phyloP scores from a whole-genome alignment of 108 stramenopile species.

The Nitzschia palea region DNA sequence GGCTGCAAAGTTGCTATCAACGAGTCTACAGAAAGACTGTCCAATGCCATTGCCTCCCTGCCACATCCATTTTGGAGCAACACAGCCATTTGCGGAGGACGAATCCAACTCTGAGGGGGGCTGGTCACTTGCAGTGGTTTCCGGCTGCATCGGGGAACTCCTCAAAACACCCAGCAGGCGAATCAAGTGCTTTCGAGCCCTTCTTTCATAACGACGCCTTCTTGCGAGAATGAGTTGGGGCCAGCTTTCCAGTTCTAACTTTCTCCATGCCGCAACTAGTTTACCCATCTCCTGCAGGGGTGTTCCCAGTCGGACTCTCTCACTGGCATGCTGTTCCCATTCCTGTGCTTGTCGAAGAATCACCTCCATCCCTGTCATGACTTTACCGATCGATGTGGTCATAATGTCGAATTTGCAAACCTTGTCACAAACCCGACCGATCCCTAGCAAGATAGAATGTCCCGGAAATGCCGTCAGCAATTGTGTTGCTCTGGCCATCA shows the following conservation, averaged over 20 bases:
- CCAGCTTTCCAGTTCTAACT: constrained; percentile 94
- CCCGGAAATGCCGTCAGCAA: constrained; percentile 89
- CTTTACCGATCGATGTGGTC: constrained; percentile 77
- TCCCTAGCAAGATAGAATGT: constrained; percentile 79
- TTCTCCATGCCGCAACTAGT: constrained; percentile 91
- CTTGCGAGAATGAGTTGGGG: constrained; percentile 55
- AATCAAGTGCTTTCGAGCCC: constrained; percentile 61
- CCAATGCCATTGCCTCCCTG: constrained; percentile 42
- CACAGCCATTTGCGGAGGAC: neutral
- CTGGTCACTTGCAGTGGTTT: too few relatives aligned
- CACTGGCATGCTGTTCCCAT: constrained; percentile 96
- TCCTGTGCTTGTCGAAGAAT: constrained; percentile 90
- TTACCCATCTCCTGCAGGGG: constrained; percentile 65
- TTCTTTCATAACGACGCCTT: constrained; percentile 43
- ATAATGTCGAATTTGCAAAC: constrained; percentile 66
- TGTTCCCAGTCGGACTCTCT: constrained; percentile 71
- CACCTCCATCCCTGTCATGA: constrained; percentile 91
- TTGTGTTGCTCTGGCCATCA: constrained; percentile 71
- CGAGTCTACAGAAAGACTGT: constrained; percentile 1
- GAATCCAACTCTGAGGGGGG: too few relatives aligned
- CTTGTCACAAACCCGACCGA: constrained; percentile 71
- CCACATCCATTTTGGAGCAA: constrained; percentile 71
- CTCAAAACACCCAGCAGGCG: constrained; percentile 49
- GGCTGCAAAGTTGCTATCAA: constrained; percentile 4
- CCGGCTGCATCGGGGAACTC: neutral